Conservation (phyloP, 768 basidiomycete genomes). For the Suillus alpinus region DNA sequence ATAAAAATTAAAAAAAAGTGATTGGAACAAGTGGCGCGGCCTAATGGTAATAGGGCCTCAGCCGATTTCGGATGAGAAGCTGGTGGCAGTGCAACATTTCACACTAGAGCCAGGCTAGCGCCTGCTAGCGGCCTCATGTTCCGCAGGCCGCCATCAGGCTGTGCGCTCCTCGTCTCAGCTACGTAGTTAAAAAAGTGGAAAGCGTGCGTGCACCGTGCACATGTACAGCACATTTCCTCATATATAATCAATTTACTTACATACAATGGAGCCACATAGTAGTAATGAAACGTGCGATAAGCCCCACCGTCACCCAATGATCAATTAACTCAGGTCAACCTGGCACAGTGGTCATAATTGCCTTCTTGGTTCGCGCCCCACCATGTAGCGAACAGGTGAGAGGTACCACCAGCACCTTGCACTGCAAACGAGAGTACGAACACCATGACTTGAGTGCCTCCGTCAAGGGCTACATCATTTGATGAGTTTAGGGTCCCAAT, state of each 20-base stretch:
- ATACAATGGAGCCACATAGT: not conserved
- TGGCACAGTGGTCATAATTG: slow-evolving; percentile 30
- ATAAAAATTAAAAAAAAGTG: not conserved
- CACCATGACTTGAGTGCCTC: slow-evolving; percentile 50
- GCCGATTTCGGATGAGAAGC: not conserved
- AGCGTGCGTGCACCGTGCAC: not conserved
- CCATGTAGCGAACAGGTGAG: slow-evolving; percentile 53
- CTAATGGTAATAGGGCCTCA: not conserved
- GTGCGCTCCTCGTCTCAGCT: not conserved
- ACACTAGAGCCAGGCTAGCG: not conserved
- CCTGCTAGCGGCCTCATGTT: not conserved
- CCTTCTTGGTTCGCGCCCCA: slow-evolving; percentile 58
- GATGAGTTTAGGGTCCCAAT: not conserved
- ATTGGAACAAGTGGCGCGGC: not conserved
- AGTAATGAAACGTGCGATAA: not conserved
- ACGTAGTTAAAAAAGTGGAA: not conserved
- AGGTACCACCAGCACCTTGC: slow-evolving; percentile 47
- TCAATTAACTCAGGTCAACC: slow-evolving; percentile 10
- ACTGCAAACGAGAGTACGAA: slow-evolving; percentile 51
- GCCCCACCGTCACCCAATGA: not conserved
- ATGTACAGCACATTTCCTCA: not conserved
- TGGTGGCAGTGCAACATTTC: not conserved
- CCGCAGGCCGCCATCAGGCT: not conserved
- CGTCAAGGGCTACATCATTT: slow-evolving; percentile 30
- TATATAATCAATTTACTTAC: not conserved